These are phyloP conservation scores for Hymenotorrendiella dingleyae DNA, from an alignment of 2,329 filamentous ascomycete species.

Conservation along the genomic window DNA sequence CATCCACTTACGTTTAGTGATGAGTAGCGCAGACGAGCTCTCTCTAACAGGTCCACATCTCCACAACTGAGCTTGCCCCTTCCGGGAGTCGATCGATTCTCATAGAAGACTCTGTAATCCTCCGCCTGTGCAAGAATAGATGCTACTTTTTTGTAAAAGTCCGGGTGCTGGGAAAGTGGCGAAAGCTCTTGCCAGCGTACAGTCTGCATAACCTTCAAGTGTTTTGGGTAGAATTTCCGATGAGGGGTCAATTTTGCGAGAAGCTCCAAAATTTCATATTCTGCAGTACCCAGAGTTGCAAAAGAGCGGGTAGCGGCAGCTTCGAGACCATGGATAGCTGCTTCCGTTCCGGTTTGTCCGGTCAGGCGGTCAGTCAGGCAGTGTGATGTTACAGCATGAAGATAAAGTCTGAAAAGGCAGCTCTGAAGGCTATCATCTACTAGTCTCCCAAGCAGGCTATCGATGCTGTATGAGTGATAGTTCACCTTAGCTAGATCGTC, in stretches of 20 bases:
- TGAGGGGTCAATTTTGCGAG: constrained; percentile 39
- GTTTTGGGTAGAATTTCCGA: constrained; percentile 39
- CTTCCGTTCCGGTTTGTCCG: constrained; percentile 46
- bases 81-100: background rate
- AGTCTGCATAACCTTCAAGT: constrained; percentile 41
- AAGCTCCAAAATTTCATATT: constrained; percentile 32
- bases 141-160: constrained; percentile 34
- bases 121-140: constrained; percentile 33
- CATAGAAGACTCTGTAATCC: constrained; percentile 3
- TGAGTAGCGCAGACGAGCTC: too few relatives aligned
- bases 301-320: constrained; percentile 46
- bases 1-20: too few relatives aligned
- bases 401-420: constrained; percentile 39
- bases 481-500: constrained; percentile 7
- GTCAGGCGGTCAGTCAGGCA: constrained; percentile 32
- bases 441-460: constrained; percentile 44
- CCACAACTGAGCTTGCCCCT: background rate
- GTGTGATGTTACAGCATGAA: constrained; percentile 50
- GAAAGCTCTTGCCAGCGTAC: constrained; percentile 39
- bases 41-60: constrained; percentile 16
- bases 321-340: constrained; percentile 42
- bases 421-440: constrained; percentile 41
- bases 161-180: constrained; percentile 40
- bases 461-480: constrained; percentile 42
- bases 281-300: constrained; percentile 31